phyloP scores from a whole-genome alignment of 2,329 filamentous ascomycete species.

The Aspergillus melleus region DNA sequence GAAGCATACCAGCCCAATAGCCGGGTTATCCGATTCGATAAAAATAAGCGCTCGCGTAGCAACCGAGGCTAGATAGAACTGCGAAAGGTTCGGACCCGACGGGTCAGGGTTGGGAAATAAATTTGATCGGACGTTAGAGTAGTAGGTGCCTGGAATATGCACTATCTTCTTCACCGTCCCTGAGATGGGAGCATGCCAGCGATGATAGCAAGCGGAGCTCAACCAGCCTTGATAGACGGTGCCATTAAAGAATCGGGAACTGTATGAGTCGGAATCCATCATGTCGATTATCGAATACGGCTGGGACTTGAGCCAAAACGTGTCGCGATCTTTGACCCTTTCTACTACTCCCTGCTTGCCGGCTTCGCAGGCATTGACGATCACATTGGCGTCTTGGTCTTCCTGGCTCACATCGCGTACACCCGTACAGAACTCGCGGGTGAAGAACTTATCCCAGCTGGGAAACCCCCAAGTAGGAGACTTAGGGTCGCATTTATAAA shows the following conservation, averaged over 20 bases:
- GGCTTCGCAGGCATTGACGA: conserved; percentile 1
- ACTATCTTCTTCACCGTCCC: neutral
- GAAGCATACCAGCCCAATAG: conserved; percentile 3
- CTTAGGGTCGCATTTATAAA: neutral
- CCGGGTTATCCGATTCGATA: neutral
- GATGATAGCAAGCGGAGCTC: conserved; percentile 1
- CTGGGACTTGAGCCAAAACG: conserved; percentile 4
- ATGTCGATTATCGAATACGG: conserved; percentile 1
- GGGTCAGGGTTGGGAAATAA: neutral
- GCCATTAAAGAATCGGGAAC: neutral
- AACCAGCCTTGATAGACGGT: conserved; percentile 3
- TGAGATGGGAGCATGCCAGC: conserved; percentile 2
- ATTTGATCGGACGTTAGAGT: neutral
- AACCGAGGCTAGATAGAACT: neutral
- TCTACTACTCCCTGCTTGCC: neutral
- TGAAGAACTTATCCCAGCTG: conserved; percentile 1
- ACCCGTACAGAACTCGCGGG: neutral
- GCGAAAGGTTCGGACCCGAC: neutral
- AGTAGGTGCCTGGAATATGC: neutral
- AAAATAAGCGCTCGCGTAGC: conserved; percentile 2
- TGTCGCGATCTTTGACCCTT: conserved; percentile 2
- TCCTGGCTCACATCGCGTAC: neutral
- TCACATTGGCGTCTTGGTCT: neutral
- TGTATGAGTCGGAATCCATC: neutral
- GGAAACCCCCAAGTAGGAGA: neutral